Evolutionary conservation across 495 filamentous ascomycete genomes (phyloP).

Genomic region (Annulohypoxylon stygium): DNA sequence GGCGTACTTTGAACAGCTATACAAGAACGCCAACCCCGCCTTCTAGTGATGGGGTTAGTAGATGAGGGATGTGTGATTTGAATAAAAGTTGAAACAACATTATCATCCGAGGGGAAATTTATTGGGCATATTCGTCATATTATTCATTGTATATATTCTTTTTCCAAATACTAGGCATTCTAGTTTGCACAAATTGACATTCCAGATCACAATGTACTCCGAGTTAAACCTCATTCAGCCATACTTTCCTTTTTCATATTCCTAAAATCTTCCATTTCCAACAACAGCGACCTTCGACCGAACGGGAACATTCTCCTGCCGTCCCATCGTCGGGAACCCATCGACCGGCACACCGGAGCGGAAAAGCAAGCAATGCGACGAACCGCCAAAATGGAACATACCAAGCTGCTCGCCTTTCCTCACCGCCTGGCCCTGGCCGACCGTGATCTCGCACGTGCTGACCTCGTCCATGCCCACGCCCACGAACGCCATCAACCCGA

Average conservation of each 20-base stretch:
- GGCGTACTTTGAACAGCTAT: conserved; percentile 75
- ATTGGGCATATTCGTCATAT: not conserved
- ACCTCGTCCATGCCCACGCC: conserved; percentile 80
- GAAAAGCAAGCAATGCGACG: conserved; percentile 74
- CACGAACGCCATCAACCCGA: conserved; percentile 76
- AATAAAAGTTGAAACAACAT: not conserved
- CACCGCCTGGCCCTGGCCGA: conserved; percentile 70
- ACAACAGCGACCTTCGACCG: conserved; percentile 64
- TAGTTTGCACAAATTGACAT: not conserved
- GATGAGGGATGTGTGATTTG: not conserved
- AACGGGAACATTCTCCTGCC: conserved; percentile 70
- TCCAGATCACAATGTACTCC: not conserved
- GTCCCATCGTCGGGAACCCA: conserved; percentile 63
- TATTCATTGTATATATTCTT: not conserved
- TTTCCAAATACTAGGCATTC: not conserved
- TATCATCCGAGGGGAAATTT: not conserved
- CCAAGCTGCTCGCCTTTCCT: conserved; percentile 75
- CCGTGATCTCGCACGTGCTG: conserved; percentile 74
- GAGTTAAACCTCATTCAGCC: not conserved
- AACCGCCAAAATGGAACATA: conserved; percentile 83
- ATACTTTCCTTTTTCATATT: not conserved
- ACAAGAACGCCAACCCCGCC: conserved; percentile 71
- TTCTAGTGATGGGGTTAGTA: conserved; percentile 38
- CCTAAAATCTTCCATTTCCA: conserved; percentile 28
- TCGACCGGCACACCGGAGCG: conserved; percentile 56